Base-by-base conservation (phyloP, 495 filamentous ascomycete genomes). In the Cercophora scortea region DNA sequence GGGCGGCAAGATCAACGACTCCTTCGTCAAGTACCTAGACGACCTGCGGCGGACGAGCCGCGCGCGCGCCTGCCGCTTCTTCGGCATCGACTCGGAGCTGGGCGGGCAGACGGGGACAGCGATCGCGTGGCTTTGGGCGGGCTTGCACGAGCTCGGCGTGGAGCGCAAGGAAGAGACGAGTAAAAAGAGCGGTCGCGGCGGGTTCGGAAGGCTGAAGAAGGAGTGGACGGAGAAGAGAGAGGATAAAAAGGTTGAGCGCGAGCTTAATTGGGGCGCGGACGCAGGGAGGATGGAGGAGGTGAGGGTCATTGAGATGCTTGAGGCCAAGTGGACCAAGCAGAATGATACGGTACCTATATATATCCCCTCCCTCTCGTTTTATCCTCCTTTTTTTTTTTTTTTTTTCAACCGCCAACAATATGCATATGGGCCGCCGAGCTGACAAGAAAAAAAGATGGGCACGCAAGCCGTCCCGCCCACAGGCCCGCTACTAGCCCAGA, bases 261-360 rank as follows among this genome's bases (percentile, higher is more conserved):
- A 82, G 15, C 62, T 78, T 34, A 79, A 82, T 44, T 89, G 90
- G 78, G 91, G 92, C 0, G 74, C 84, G 45, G 89, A 95, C 70
- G 93, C 86, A 0, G 93, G 93, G 0, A 80, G 77, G 55, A 65
- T 86, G 16, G 93, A 96, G 61, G 93, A 98, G 68, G 79, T 77
- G n/a, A 74, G 88, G 45, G 87, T 96, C 1, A 75, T 95, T 54
- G 84, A 91, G 56, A 89, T 88, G 83, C 66, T 98, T 49, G 85
- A 95, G 63, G 75, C 73, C 45, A 96, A 95, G 65, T 98, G 93
- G 93, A 79, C 77, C 33, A 89, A 89, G 69, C 81, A 88, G 71
- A 98, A 98, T 66, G 89, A 96, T 70, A 94, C 87, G 12, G 88
- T 95, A 64, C 71, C 85, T n/a, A n/a, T n/a, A 25, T 25, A 25